Evolutionary conservation across 768 basidiomycete species (phyloP).

Genomic region (Boletus vermiculosoides): DNA sequence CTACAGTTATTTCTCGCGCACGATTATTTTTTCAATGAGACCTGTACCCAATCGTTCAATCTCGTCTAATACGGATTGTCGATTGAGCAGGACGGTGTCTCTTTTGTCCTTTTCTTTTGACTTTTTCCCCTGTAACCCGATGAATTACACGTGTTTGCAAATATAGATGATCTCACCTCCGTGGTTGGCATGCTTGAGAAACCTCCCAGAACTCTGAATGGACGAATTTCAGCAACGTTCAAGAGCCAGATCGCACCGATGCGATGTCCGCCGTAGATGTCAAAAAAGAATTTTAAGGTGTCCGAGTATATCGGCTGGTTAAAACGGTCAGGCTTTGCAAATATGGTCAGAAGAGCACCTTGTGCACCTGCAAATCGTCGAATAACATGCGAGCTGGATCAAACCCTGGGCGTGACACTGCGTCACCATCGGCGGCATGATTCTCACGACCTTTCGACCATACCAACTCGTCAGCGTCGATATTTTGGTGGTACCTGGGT

Average conservation of each 20-base stretch:
- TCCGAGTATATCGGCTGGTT: constrained; percentile 67
- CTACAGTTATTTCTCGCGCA: constrained; percentile 10
- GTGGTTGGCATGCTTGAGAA: constrained; percentile 65
- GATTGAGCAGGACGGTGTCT: constrained; percentile 64
- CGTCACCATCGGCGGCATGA: constrained; percentile 32
- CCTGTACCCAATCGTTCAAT: constrained; percentile 74
- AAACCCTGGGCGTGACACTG: constrained; percentile 59
- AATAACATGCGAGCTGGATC: constrained; percentile 73
- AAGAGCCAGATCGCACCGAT: constrained; percentile 91
- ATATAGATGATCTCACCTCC: constrained; percentile 29
- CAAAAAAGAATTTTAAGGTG: constrained; percentile 81
- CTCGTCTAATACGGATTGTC: constrained; percentile 64
- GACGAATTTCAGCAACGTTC: constrained; percentile 52
- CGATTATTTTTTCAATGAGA: constrained; percentile 51
- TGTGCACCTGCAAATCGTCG: constrained; percentile 67
- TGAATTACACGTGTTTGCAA: not conserved
- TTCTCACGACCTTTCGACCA: constrained; percentile 40
- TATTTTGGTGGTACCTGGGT: constrained; percentile 73
- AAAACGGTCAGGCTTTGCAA: constrained; percentile 3
- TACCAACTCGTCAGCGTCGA: constrained; percentile 48
- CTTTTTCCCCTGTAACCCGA: constrained; percentile 25
- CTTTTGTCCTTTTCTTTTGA: constrained; percentile 49
- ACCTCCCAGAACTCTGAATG: constrained; percentile 80
- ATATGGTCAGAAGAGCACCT: not conserved
- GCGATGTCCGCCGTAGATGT: constrained; percentile 71